These are phyloP conservation scores for Clavulina sp. DNA, from an alignment of 768 basidiomycete species.

Conservation along the genomic window DNA sequence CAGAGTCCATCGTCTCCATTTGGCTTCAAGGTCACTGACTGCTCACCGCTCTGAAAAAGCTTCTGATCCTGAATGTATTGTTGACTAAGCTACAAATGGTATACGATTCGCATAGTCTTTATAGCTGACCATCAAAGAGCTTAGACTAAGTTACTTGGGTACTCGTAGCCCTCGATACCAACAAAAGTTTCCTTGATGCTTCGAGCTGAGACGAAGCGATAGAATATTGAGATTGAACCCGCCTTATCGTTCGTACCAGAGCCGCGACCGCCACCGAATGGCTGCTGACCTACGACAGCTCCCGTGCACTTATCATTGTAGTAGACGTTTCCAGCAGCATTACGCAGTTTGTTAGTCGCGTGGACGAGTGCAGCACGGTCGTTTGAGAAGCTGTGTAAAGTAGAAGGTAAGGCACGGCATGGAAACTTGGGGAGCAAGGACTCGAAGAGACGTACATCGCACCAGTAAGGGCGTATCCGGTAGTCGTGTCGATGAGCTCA, in stretches of 20 bases:
- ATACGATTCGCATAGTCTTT: too few relatives aligned
- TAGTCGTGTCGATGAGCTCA: slow-evolving; percentile 71
- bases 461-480: slow-evolving; percentile 86
- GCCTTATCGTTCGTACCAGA: slow-evolving; percentile 99
- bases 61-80: too few relatives aligned
- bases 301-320: slow-evolving; percentile 98
- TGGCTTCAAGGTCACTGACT: too few relatives aligned
- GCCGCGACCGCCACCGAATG: slow-evolving; percentile 85
- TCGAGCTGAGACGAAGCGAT: slow-evolving; percentile 71
- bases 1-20: too few relatives aligned
- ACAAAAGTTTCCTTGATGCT: slow-evolving; percentile 98
- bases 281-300: slow-evolving; percentile 95
- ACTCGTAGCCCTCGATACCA: slow-evolving; percentile 56
- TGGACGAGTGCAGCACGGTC: slow-evolving; percentile 65
- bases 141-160: slow-evolving; percentile 73
- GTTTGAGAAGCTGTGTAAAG: slow-evolving; percentile 46
- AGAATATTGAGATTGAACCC: slow-evolving; percentile 60
- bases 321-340: slow-evolving; percentile 92
- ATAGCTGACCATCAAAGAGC: background rate
- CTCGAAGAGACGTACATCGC: slow-evolving; percentile 42
- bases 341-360: slow-evolving; percentile 68
- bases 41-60: too few relatives aligned
- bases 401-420: slow-evolving; percentile 7
- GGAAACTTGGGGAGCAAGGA: background rate
- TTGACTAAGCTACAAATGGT: too few relatives aligned